These are phyloP conservation scores for Xylaria curta DNA, from an alignment of 495 filamentous ascomycete species.

Conservation along the genomic window DNA sequence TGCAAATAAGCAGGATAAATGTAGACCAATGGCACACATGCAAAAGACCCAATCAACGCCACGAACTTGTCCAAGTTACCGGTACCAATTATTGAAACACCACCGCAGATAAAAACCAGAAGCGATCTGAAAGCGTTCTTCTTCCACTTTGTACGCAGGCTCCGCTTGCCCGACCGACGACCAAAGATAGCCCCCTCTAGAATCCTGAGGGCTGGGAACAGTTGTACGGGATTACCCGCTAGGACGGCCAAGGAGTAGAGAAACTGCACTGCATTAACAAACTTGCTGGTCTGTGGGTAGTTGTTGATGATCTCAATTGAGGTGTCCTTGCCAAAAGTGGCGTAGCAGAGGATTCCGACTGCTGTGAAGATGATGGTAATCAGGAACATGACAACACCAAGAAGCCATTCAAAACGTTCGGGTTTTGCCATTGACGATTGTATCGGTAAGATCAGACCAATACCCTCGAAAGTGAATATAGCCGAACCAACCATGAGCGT, in stretches of 20 bases:
- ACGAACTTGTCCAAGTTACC: slow-evolving; percentile 70
- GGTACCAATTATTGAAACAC: slow-evolving; percentile 60
- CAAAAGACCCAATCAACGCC: slow-evolving; percentile 66
- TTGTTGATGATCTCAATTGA: slow-evolving; percentile 69
- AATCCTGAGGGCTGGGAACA: slow-evolving; percentile 69
- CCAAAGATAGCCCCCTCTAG: slow-evolving; percentile 62
- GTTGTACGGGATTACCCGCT: slow-evolving; percentile 66
- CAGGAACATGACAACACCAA: slow-evolving; percentile 65
- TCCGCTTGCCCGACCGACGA: slow-evolving; percentile 61
- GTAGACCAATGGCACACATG: slow-evolving; percentile 87
- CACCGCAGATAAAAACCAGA: slow-evolving; percentile 56
- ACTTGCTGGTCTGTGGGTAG: slow-evolving; percentile 64
- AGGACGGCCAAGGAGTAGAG: slow-evolving; percentile 69
- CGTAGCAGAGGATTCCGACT: slow-evolving; percentile 68
- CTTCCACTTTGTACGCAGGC: slow-evolving; percentile 64
- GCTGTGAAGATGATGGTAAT: slow-evolving; percentile 69
- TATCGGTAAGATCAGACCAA: slow-evolving; percentile 69
- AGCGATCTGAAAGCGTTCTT: slow-evolving; percentile 65
- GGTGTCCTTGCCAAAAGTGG: slow-evolving; percentile 64
- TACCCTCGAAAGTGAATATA: slow-evolving; percentile 74
- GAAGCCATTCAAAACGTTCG: slow-evolving; percentile 62
- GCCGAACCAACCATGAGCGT: slow-evolving; percentile 68
- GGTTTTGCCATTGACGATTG: slow-evolving; percentile 68
- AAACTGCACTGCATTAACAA: slow-evolving; percentile 71
- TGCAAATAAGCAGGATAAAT: slow-evolving; percentile 82